phyloP scores from a whole-genome alignment of 176 grass and related monocot species.

The Oryza glumipatula region DNA sequence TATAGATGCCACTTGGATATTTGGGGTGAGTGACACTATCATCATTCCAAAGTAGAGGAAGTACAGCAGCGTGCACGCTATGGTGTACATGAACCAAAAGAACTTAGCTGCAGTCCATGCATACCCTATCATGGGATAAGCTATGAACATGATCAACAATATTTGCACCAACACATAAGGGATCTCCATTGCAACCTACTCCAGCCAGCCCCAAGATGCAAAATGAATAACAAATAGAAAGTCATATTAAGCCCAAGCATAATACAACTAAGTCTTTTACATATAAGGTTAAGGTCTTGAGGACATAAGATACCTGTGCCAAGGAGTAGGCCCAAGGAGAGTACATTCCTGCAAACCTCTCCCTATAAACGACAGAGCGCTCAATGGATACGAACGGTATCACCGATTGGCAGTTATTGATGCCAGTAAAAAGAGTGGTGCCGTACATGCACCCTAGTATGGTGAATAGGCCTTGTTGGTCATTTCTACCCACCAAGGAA shows the following conservation, averaged over 20 bases:
- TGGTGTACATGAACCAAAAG: constrained; percentile 67
- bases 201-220: background rate
- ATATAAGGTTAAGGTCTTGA: background rate
- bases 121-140: constrained; percentile 77
- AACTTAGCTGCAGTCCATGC: constrained; percentile 64
- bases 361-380: constrained; percentile 65
- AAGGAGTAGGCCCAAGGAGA: constrained; percentile 85
- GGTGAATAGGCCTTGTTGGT: constrained; percentile 77
- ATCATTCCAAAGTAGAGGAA: constrained; percentile 79
- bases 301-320: constrained; percentile 37
- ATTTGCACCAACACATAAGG: constrained; percentile 61
- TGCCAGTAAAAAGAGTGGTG: constrained; percentile 55
- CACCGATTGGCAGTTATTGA: constrained; percentile 59
- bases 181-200: constrained; percentile 69
- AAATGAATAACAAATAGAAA: background rate
- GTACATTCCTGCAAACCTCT: constrained; percentile 91
- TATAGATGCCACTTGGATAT: constrained; percentile 63
- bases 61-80: constrained; percentile 68
- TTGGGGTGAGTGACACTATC: constrained; percentile 64
- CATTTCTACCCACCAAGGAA: constrained; percentile 15
- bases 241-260: background rate
- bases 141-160: constrained; percentile 53
- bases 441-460: constrained; percentile 70
- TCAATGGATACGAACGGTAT: constrained; percentile 70
- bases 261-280: background rate